A percentile compares a stretch with the other conserved stretches of the same genome.
Conservation (phyloP, 1,139 yeast species). For the Saccharomyces hybrid region DNA sequence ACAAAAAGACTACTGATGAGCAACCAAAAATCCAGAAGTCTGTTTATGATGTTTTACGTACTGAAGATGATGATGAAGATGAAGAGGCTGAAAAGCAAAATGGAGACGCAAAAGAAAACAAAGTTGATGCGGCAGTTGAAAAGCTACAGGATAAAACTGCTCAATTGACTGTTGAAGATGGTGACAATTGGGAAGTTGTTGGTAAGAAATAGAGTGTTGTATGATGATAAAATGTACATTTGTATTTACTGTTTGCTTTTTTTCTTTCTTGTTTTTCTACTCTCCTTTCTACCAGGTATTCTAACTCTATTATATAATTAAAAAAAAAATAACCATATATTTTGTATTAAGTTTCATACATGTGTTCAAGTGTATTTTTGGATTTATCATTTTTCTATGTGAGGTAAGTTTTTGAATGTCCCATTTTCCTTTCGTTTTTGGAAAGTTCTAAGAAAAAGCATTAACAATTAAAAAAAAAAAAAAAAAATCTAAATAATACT, state of each 20-base stretch:
- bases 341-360: not conserved
- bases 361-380: not conserved
- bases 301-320: not conserved
- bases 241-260: not conserved
- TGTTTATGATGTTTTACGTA: slow-evolving; percentile 55
- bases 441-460: not conserved
- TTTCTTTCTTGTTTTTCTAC: not conserved
- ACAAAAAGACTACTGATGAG: slow-evolving; percentile 27
- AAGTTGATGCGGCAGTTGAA: slow-evolving; percentile 20
- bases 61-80: slow-evolving; percentile 58
- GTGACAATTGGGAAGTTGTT: slow-evolving; percentile 62
- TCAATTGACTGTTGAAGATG: slow-evolving; percentile 29
- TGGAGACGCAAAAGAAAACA: slow-evolving; percentile 14
- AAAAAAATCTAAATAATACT: not conserved
- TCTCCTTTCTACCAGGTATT: not conserved
- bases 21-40: slow-evolving; percentile 47
- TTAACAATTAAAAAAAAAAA: not conserved
- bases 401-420: not conserved
- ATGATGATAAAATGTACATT: not conserved
- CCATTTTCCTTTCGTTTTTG: not conserved
- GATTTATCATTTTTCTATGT: not conserved
- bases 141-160: slow-evolving; percentile 41
- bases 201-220: slow-evolving; percentile 35
- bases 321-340: not conserved
- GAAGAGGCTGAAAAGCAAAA: slow-evolving; percentile 26